Evolutionary conservation across 495 filamentous ascomycete genomes (phyloP).

Genomic region (Talaromyces wortmannii): DNA sequence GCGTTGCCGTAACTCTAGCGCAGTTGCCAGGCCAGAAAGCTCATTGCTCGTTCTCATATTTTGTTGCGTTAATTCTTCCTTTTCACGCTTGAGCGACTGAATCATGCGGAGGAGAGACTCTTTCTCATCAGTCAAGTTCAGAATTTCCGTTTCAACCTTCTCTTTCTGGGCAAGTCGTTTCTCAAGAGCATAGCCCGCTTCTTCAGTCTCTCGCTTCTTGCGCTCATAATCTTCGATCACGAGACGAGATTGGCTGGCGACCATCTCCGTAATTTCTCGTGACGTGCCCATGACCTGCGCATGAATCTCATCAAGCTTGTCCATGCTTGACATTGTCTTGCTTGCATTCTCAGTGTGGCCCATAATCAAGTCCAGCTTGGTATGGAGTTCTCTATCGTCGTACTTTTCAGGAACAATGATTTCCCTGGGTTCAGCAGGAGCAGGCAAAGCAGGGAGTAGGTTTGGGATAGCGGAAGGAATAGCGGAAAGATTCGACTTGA

Average conservation of each 20-base stretch:
- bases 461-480: conserved; percentile 43
- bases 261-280: conserved; percentile 77
- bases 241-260: conserved; percentile 69
- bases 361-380: conserved; percentile 82
- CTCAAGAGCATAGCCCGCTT: conserved; percentile 75
- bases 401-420: conserved; percentile 39
- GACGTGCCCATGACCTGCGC: conserved; percentile 83
- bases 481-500: conserved; percentile 44
- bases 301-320: conserved; percentile 83
- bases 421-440: conserved; percentile 29
- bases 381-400: conserved; percentile 65
- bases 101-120: conserved; percentile 53
- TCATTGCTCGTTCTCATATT: conserved; percentile 75
- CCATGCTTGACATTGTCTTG: conserved; percentile 45
- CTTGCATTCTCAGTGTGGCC: conserved; percentile 40
- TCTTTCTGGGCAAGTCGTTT: conserved; percentile 71
- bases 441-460: conserved; percentile 38
- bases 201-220: conserved; percentile 74
- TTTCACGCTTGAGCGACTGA: conserved; percentile 53
- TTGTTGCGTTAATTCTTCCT: conserved; percentile 63
- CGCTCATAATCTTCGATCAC: conserved; percentile 74
- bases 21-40: conserved; percentile 80
- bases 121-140: conserved; percentile 57
- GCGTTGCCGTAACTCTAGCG: conserved; percentile 78
- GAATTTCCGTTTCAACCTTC: conserved; percentile 65